Evolutionary conservation across 805 yeast species (phyloP), one percentile per base, ranked within the genome.

Genomic region (Sugiyamaella smithiae): DNA sequence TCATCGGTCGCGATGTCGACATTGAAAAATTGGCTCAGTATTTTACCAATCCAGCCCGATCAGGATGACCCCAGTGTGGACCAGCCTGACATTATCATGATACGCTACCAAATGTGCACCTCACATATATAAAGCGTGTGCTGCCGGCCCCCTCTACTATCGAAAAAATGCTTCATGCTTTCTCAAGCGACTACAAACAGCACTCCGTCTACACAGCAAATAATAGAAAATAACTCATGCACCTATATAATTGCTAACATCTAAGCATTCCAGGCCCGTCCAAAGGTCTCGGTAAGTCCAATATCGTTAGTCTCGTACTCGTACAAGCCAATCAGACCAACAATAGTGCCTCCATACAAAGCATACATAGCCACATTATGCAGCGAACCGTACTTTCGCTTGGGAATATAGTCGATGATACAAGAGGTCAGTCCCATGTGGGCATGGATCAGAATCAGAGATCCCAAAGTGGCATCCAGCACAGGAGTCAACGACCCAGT

Each of bases 331-430:
- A 84, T 81, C 51, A 83, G 73, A 11, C 87, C 78, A 31, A 84
- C 70, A 46, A 75, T 72, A 1, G 96, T 74, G 32, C 97, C 97
- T 2, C 82, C 69, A 32, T 80, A 77, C 59, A 93, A 76, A 49
- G 88, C 65, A 54, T 75, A 76, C 73, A 80, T 70, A 49, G 95
- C 90, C 32, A 77, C 70, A 53, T 75, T 75, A 70, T 88, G 84
- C 76, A 86, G 80, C 36, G 73, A 67, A 31, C 96, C 96, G 68
- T 84, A 93, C 20, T 83, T 87, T 66, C 99, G 79, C 64, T 73
- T 69, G 36, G 97, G 97, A 48, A 91, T 84, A 71, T 91, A 93
- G 69, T 91, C 99, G 51, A 83, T 83, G 62, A 93, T 89, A 74
- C 97, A 91, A 40, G 95, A 75, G 67, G 85, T 85, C 70, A 93